Base-by-base conservation (phyloP, 208 protist genomes). In the Trypanosoma congolense region DNA sequence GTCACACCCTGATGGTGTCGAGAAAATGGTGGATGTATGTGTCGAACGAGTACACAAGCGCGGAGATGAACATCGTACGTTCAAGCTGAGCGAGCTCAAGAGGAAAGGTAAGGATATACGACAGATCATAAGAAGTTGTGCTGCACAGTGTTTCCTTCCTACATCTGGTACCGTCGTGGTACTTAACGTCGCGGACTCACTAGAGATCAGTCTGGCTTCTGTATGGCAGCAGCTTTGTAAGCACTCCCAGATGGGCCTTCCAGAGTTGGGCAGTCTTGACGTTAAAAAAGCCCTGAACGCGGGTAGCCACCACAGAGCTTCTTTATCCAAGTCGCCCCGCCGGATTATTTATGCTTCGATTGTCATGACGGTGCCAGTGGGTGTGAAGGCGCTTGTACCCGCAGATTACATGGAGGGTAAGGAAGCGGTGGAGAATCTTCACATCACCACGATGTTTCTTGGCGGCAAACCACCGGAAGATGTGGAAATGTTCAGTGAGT, bases 11-110 rank as follows among this genome's bases (percentile, higher is more conserved):
- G 21, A 56, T 19, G 86, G 82, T 14, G 56, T 51, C 0, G 66
- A 70, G 33, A 62, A 61, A 25, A 66, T 93, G 42, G 64, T 58
- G 29, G 53, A 78, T 30, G 36, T 76, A 2, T 93, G 82, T 57
- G 57, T 82, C 33, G 73, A 85, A 18, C 77, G 87, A 24, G 61
- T 90, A 22, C 47, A 56, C 56, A 35, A 69, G 29, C 77, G 87
- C 3, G 80, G 83, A 2, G 30, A 38, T 40, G 60, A 63, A 38
- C 86, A 93, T 62, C 81, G 79, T 45, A 82, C 70, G 16, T 80
- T 92, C 24, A 57, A 30, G 6, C 28, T 16, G 8, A 40, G 16
- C n/a, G 16, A 22, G 10, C 6, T n/a, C 12, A 6, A 21, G 19
- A 47, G 21, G 21, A 61, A 70, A 33, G 31, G 44, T 8, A 45